A percentile compares a stretch with the other conserved stretches of the same genome.
Evolutionary conservation across 2,329 filamentous ascomycete species (phyloP).

Genomic region (Colletotrichum tamarilloi): DNA sequence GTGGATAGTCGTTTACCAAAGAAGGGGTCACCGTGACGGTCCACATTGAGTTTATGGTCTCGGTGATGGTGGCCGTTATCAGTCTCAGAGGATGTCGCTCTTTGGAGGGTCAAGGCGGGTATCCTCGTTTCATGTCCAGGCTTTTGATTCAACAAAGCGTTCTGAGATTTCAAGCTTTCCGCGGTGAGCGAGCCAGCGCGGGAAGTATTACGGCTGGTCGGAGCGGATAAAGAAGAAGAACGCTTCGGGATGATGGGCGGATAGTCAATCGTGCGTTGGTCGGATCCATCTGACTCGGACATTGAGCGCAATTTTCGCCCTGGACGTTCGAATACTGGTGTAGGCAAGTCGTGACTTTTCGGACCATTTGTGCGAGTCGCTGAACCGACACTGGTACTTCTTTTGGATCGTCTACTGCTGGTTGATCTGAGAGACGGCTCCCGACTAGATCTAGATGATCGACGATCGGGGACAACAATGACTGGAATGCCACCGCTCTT

Average conservation of each 20-base stretch:
- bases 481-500: conserved; percentile 72
- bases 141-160: conserved; percentile 46
- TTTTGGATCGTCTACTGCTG: conserved; percentile 67
- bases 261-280: conserved; percentile 69
- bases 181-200: conserved; percentile 66
- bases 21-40: conserved; percentile 65
- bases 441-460: conserved; percentile 62
- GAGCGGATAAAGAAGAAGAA: conserved; percentile 71
- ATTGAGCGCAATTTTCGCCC: conserved; percentile 53
- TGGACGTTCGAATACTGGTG: conserved; percentile 56
- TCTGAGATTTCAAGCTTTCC: conserved; percentile 68
- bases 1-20: conserved; percentile 64
- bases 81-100: conserved; percentile 48
- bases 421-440: conserved; percentile 69
- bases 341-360: conserved; percentile 52
- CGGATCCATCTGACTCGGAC: conserved; percentile 61
- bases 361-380: conserved; percentile 54
- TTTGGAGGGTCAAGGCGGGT: conserved; percentile 44
- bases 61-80: conserved; percentile 44
- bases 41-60: conserved; percentile 52
- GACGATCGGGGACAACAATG: conserved; percentile 69
- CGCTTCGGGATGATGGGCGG: conserved; percentile 67
- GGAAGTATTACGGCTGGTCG: conserved; percentile 68
- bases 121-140: conserved; percentile 40
- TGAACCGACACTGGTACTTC: conserved; percentile 64